Conservation (phyloP, 371 early-diverging fungal species). For the Mortierella polycephala region DNA sequence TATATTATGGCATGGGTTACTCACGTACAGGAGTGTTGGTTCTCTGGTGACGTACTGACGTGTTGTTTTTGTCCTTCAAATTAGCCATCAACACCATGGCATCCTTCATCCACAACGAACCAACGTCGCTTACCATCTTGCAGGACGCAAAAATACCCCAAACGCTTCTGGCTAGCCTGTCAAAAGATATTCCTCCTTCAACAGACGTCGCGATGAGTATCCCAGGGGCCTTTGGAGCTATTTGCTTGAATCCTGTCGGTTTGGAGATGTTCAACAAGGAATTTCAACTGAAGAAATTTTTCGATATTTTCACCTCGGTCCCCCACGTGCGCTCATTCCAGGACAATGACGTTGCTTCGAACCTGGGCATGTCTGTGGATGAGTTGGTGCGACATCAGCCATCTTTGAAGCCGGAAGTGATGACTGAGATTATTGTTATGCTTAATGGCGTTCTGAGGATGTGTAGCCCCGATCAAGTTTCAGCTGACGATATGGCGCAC, state of each 20-base stretch:
- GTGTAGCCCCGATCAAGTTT: slow-evolving; percentile 54
- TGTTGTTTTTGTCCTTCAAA: slow-evolving; percentile 12
- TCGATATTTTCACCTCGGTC: slow-evolving; percentile 77
- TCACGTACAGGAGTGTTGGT: no score
- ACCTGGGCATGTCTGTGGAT: slow-evolving; percentile 89
- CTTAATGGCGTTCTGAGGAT: slow-evolving; percentile 64
- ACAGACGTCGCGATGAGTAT: slow-evolving; percentile 84
- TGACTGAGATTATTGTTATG: slow-evolving; percentile 75
- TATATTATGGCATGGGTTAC: slow-evolving; percentile 13
- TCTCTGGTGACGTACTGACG: neutral
- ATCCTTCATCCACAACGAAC: slow-evolving; percentile 97
- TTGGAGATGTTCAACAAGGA: slow-evolving; percentile 82
- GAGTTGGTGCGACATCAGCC: slow-evolving; percentile 98
- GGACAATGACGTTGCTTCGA: slow-evolving; percentile 84
- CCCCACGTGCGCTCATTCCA: slow-evolving; percentile 81
- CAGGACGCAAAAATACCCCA: slow-evolving; percentile 93
- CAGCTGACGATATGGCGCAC: slow-evolving; percentile 60
- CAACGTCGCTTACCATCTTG: slow-evolving; percentile 89
- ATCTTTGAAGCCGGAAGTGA: slow-evolving; percentile 72
- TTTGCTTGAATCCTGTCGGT: slow-evolving; percentile 92
- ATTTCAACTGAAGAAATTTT: slow-evolving; percentile 77
- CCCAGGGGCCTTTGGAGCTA: slow-evolving; percentile 95
- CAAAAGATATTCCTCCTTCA: slow-evolving; percentile 73
- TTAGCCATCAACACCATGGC: slow-evolving; percentile 90
- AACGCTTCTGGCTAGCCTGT: slow-evolving; percentile 78